Base-by-base conservation (phyloP, 2,329 filamentous ascomycete genomes). In the Mycosphaerella sp. region DNA sequence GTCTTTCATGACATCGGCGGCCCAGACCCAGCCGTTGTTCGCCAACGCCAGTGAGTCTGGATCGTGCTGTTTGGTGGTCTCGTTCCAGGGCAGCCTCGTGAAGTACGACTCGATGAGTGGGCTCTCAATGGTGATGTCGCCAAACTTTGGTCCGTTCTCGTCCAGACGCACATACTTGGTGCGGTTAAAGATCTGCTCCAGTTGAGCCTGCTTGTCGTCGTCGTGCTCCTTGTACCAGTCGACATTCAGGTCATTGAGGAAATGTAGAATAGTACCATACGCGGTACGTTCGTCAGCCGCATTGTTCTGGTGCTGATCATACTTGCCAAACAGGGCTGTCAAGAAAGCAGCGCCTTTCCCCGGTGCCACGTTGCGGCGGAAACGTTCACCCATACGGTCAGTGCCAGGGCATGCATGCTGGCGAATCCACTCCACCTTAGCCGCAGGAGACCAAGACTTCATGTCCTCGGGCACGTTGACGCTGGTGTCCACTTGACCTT, bases 21-120 rank as follows among this genome's bases (percentile, higher is more conserved):
- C 91, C 93, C 93, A 98, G 7, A 98, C 90, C 93, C 93, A 98
- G 39, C 93, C 93, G 65, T 98, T 98, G 71, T 97, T 97, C 36
- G 85, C 90, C 45, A 98, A 73, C 2, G 88, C 87, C 41, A 95
- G 77, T 39, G 89, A 85, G 51, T 85, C 84, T 1, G 83, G 77
- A 51, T 83, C 83, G 64, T 94, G 85, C 63, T 87, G 84, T 55
- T 82, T 78, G 0, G 93, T 95, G 9, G 78, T 81, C 9, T 86
- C 81, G 62, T 95, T 95, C 27, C 79, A 68, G 1, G 90, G 87
- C 36, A 98, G 75, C 25, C 91, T 82, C 0, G 93, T 97, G 70
- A 98, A 98, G 73, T 98, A 98, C 0, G 86, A 79, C 73, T 98
- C 93, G 57, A 96, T 88, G 25, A 98, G 75, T 10, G 93, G 90